Base-by-base conservation (phyloP, 306 rosid genomes). In the Pyrus pyrifolia region DNA sequence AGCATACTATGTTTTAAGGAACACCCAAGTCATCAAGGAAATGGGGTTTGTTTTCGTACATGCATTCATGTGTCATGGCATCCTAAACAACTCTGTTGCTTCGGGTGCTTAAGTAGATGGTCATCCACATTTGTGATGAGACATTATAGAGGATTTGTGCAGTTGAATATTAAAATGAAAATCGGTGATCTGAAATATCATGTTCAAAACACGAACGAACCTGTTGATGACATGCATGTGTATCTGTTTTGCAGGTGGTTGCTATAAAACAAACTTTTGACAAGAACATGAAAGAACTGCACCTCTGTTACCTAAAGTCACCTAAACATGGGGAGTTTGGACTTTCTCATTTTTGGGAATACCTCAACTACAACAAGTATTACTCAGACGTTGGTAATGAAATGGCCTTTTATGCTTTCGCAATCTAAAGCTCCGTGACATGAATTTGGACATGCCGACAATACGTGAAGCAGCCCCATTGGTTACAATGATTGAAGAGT, bases 261-360 rank as follows among this genome's bases (percentile, higher is more conserved):
- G 83, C 85, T 52, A 85, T 89, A 83, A 90, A 88, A 87, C 84
- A 81, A 72, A 90, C 75, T 57, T 92, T 95, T 68, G 92, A 92
- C 60, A 87, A 82, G 83, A 88, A 86, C 81, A 81, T 92, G 29
- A 88, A 85, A 74, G 97, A 90, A 67, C 75, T 95, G 86, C 97
- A 83, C 74, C 67, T 81, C 27, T 81, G 88, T 73, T 84, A 88
- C 83, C 80, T 87, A 38, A 92, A 86, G 85, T 87, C 89, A 59
- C 96, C 97, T 57, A 95, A 89, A 84, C 89, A 88, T 67, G 88
- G 81, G 52, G 76, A 83, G 40, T 83, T 78, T 63, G 94, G 97
- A 49, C 83, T 90, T 38, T 87, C 93, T 51, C 89, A 83, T 67
- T 92, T 95, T 79, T 92, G 97, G 98, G 97, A 84, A 63, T 85